These are phyloP conservation scores for Penicillium rolfsii DNA, from an alignment of 2,329 filamentous ascomycete genomes.

Conservation along the genomic window DNA sequence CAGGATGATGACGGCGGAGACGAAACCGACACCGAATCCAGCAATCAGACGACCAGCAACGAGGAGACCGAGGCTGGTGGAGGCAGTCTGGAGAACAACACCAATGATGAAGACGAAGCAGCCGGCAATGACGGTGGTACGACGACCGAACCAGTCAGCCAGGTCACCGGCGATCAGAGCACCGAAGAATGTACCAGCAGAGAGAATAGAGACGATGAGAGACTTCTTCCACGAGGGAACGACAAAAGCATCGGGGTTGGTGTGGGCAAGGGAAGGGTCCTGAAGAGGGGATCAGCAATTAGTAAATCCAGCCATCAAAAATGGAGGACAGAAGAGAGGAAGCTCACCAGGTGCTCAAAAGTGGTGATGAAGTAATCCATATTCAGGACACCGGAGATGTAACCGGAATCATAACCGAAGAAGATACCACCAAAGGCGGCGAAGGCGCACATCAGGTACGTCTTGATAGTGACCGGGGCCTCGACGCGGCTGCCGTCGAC, in stretches of 20 bases:
- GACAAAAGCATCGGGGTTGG: conserved; percentile 42
- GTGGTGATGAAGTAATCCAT: conserved; percentile 54
- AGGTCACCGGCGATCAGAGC: conserved; percentile 77
- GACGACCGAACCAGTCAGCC: conserved; percentile 69
- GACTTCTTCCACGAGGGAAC: conserved; percentile 57
- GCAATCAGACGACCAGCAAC: conserved; percentile 75
- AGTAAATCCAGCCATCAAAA: background rate
- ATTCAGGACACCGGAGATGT: conserved; percentile 57
- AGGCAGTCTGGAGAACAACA: conserved; percentile 67
- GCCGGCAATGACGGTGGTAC: conserved; percentile 69
- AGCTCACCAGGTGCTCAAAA: conserved; percentile 39
- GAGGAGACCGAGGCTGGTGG: conserved; percentile 61
- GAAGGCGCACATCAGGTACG: conserved; percentile 64
- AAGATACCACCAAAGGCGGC: conserved; percentile 64
- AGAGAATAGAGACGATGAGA: conserved; percentile 76
- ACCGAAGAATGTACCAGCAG: conserved; percentile 76
- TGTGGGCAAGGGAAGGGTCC: conserved; percentile 27
- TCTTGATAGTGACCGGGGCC: conserved; percentile 61
- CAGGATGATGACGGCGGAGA: conserved; percentile 77
- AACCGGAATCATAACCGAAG: conserved; percentile 63
- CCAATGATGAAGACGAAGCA: conserved; percentile 72
- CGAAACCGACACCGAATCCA: conserved; percentile 78
- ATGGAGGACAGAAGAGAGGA: background rate
- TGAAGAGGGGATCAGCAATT: background rate
- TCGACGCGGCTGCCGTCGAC: conserved; percentile 59